These are phyloP conservation scores for Cyberlindnera sargentensis DNA, from an alignment of 805 yeast species.

Conservation along the genomic window DNA sequence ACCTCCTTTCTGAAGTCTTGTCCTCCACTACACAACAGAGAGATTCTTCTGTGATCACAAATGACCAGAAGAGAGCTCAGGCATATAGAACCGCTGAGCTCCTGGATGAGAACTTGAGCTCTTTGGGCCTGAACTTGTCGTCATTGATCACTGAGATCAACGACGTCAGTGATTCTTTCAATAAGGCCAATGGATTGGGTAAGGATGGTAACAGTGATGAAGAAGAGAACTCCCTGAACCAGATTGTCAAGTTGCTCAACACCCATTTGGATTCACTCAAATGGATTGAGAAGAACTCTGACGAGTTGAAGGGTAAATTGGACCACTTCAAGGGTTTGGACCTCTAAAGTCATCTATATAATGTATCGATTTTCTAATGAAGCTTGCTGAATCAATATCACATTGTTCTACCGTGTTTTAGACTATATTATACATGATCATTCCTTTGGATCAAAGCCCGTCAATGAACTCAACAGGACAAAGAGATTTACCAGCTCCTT, in stretches of 20 bases:
- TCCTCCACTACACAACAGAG: slow-evolving; percentile 25
- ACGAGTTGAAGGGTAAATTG: slow-evolving; percentile 59
- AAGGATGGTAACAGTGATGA: slow-evolving; percentile 28
- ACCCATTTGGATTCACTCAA: slow-evolving; percentile 85
- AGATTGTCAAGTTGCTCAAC: slow-evolving; percentile 74
- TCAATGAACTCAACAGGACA: slow-evolving; percentile 45
- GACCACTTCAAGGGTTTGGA: slow-evolving; percentile 25
- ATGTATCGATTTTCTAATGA: neutral
- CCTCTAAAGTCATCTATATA: slow-evolving; percentile 4
- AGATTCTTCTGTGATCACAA: slow-evolving; percentile 35
- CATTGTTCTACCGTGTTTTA: too few species aligned
- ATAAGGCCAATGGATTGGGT: slow-evolving; percentile 45
- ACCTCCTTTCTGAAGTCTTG: slow-evolving; percentile 29
- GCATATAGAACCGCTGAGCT: slow-evolving; percentile 85
- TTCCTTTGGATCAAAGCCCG: slow-evolving; percentile 34
- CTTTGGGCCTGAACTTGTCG: slow-evolving; percentile 67
- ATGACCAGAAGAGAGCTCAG: slow-evolving; percentile 83
- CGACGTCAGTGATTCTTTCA: slow-evolving; percentile 73
- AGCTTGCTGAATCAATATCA: too few species aligned
- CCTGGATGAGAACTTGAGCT: slow-evolving; percentile 73
- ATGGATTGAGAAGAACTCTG: slow-evolving; percentile 75
- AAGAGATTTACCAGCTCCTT: slow-evolving; percentile 49
- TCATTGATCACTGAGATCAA: slow-evolving; percentile 77
- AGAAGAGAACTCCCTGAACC: slow-evolving; percentile 47
- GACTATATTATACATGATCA: neutral